Evolutionary conservation across 305 asterid species (phyloP), one percentile per base, ranked within the genome.

Genomic region (Fraxinus baroniana): DNA sequence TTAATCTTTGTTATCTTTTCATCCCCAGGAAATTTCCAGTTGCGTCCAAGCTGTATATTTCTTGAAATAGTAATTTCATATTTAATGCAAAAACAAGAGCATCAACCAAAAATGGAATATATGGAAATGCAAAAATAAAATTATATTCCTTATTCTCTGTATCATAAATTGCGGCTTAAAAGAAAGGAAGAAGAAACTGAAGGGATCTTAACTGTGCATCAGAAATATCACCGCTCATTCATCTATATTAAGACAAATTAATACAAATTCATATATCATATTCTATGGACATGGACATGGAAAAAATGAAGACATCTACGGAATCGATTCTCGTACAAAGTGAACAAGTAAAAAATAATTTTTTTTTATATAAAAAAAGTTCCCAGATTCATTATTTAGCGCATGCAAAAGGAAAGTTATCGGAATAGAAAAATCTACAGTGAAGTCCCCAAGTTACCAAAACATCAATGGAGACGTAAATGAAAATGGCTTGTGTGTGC

Each of bases 381-480:
- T 9, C 4, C 33, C 33, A 39, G 64, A 60, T 22, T 35, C 30
- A 35, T 36, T 20, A 32, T 32, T 3, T 32, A 60, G 10, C 79
- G 80, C 76, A 74, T 30, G 70, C 33, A 36, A 17, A 70, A 37
- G 30, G 62, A 66, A 35, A 75, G 5, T 52, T 24, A 18, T 37
- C 5, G 26, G 24, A 1, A 15, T 52, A 35, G 46, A 7, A 49
- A 30, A 77, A 77, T 12, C 35, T 46, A 26, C 68, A 28, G 37
- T 24, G 78, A 75, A 76, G 62, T 73, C 74, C 78, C 74, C 49
- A 52, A 74, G 74, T 20, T 52, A 32, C 35, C 13, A 73, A 66
- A 28, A 84, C 77, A 71, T 62, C 79, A 60, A 77, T 73, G 75
- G 26, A 78, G 7, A 73, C 55, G 74, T 73, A 36, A 75, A 64